These are phyloP conservation scores for Melampsora occidentalis DNA, from an alignment of 1,284 basidiomycete species.

Conservation along the genomic window DNA sequence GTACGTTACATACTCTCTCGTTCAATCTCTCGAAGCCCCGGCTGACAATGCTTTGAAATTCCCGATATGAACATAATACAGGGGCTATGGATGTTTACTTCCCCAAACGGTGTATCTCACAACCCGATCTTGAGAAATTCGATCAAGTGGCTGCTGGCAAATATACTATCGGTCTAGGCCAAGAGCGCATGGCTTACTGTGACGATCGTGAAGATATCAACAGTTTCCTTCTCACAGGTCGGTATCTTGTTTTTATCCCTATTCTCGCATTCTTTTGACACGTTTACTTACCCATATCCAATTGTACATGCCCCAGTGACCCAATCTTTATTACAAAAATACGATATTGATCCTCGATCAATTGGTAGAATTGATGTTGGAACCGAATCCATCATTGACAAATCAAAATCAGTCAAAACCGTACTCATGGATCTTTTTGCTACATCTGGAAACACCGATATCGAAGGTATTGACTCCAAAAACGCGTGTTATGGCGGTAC, in stretches of 20 bases:
- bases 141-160: constrained; percentile 94
- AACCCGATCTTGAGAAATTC: constrained; percentile 88
- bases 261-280: constrained; percentile 9
- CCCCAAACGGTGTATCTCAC: constrained; percentile 69
- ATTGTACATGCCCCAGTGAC: constrained; percentile 50
- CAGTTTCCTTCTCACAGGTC: constrained; percentile 91
- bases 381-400: constrained; percentile 99
- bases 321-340: constrained; percentile 82
- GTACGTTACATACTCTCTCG: background rate
- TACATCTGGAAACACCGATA: constrained; percentile 86
- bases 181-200: constrained; percentile 96
- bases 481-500: constrained; percentile 99
- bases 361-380: constrained; percentile 97
- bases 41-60: background rate
- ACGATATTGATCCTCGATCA: constrained; percentile 89
- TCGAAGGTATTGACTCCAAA: constrained; percentile 98
- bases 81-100: constrained; percentile 43
- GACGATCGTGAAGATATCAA: constrained; percentile 88
- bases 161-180: constrained; percentile 98
- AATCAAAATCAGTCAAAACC: constrained; percentile 98
- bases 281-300: background rate
- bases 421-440: constrained; percentile 97
- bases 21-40: background rate
- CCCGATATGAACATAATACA: background rate
- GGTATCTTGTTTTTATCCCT: constrained; percentile 51